Base-by-base conservation (phyloP, 352 stramenopile species). In the Pythium insidiosum region DNA sequence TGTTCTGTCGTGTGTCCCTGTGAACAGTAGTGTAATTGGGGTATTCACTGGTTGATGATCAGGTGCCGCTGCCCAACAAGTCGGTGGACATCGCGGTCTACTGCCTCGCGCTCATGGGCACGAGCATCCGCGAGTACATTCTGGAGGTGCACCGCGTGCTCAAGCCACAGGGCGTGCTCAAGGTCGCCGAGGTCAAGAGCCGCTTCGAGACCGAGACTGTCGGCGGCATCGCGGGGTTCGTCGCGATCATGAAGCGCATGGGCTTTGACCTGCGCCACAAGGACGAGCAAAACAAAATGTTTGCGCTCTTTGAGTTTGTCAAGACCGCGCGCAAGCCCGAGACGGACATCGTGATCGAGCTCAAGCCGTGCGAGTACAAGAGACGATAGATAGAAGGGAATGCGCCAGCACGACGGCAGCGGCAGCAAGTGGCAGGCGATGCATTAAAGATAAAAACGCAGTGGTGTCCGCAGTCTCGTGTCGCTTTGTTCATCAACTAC, bases 101-200 rank as follows among this genome's bases (percentile, higher is more conserved):
- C 63, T 99, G 91, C 60, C 75, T 99, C 19, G 92, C 95, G 18
- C 77, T 99, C 21, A 99, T 99, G 97, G 97, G 96, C 19, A 98
- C 91, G 19, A 98, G 97, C 55, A 73, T 98, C 30, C 73, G 83
- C 20, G 94, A 98, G 54, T 99, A 98, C 71, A 61, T 99, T n/a
- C 52, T 84, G 15, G 97, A 99, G 67, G 96, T 87, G 7, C 67
- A 94, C 53, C 83, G 95, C 39, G 93, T 99, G 42, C 63, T 99
- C 24, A 97, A 96, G 47, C 64, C 84, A 33, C 75, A 81, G 50
- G 96, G 96, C n/a, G 55, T 91, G 23, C 62, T 99, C 12, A 94
- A 88, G 44, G 56, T 92, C 33, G 79, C 79, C 2, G 79, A 92
- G 38, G 79, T 92, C 11, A 89, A 92, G 50, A 88, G 74, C 47